Evolutionary conservation across 371 early-diverging fungal genomes (phyloP).

Genomic region (Parasitella parasitica): DNA sequence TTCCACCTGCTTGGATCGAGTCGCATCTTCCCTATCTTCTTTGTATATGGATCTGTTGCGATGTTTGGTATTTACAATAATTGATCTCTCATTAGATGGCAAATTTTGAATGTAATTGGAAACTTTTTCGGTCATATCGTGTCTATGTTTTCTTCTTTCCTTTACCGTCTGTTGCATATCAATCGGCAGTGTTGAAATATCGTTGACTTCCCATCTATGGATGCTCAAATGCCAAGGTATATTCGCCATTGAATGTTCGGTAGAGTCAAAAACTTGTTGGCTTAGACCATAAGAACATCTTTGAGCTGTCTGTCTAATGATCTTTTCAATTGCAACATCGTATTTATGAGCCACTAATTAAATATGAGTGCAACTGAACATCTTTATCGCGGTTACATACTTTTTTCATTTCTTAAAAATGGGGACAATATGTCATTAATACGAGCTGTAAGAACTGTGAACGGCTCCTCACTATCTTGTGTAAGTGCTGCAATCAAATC

Average conservation of each 20-base stretch:
- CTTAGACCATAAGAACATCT: slow-evolving; percentile 35
- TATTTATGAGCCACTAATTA: slow-evolving; percentile 28
- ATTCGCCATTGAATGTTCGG: slow-evolving; percentile 22
- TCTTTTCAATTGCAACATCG: slow-evolving; percentile 27
- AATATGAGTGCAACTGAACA: not conserved
- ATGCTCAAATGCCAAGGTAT: slow-evolving; percentile 41
- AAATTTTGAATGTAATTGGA: slow-evolving; percentile 4
- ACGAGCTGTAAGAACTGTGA: slow-evolving; percentile 21
- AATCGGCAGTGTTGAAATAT: slow-evolving; percentile 36
- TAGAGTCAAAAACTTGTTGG: not conserved
- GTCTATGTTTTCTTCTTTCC: slow-evolving; percentile 27
- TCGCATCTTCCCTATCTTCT: not conserved
- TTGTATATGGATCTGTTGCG: slow-evolving; percentile 1
- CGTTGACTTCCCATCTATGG: slow-evolving; percentile 60
- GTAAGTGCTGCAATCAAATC: slow-evolving; percentile 31
- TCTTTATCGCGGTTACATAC: too few relatives aligned
- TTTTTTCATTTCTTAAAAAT: slow-evolving; percentile 33
- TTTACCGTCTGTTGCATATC: slow-evolving; percentile 28
- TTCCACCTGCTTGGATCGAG: slow-evolving; percentile 1
- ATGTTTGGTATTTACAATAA: slow-evolving; percentile 15
- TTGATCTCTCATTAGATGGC: not conserved
- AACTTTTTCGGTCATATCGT: slow-evolving; percentile 17
- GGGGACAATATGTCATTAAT: slow-evolving; percentile 43
- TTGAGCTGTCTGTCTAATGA: slow-evolving; percentile 19
- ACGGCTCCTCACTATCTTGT: slow-evolving; percentile 47